phyloP scores from a whole-genome alignment of 305 asterid genomes.

The Fraxinus baroniana region DNA sequence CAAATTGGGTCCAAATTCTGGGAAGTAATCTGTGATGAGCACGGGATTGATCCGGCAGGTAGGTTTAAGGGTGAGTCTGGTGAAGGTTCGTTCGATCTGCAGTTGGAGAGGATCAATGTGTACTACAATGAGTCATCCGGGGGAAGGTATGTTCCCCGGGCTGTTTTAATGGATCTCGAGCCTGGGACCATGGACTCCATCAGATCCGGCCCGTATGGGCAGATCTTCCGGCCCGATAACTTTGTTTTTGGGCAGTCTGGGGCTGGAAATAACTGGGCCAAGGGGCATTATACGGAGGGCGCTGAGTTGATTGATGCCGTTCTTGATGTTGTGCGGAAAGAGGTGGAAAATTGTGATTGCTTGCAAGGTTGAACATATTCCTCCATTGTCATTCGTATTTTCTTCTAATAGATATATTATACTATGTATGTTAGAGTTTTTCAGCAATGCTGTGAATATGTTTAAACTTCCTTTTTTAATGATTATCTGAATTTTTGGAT shows the following conservation, averaged over 20 bases:
- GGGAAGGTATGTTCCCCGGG: slow-evolving; percentile 83
- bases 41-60: slow-evolving; percentile 70
- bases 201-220: slow-evolving; percentile 82
- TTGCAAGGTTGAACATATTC: slow-evolving; percentile 56
- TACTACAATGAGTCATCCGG: slow-evolving; percentile 84
- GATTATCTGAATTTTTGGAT: background rate
- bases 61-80: slow-evolving; percentile 45
- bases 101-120: slow-evolving; percentile 73
- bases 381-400: background rate
- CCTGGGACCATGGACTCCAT: slow-evolving; percentile 89
- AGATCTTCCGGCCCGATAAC: slow-evolving; percentile 81
- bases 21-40: slow-evolving; percentile 90
- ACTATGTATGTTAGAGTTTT: background rate
- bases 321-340: slow-evolving; percentile 85
- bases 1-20: slow-evolving; percentile 88
- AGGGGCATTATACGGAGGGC: slow-evolving; percentile 84
- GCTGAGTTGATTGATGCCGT: slow-evolving; percentile 86
- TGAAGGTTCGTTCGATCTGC: slow-evolving; percentile 37
- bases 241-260: slow-evolving; percentile 85
- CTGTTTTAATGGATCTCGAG: slow-evolving; percentile 91
- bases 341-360: slow-evolving; percentile 85
- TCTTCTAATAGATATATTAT: background rate
- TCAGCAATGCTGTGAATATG: background rate
- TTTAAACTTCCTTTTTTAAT: background rate
- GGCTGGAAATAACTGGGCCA: slow-evolving; percentile 84